phyloP scores from a whole-genome alignment of 2,329 filamentous ascomycete genomes.

The Fusarium miscanthi region DNA sequence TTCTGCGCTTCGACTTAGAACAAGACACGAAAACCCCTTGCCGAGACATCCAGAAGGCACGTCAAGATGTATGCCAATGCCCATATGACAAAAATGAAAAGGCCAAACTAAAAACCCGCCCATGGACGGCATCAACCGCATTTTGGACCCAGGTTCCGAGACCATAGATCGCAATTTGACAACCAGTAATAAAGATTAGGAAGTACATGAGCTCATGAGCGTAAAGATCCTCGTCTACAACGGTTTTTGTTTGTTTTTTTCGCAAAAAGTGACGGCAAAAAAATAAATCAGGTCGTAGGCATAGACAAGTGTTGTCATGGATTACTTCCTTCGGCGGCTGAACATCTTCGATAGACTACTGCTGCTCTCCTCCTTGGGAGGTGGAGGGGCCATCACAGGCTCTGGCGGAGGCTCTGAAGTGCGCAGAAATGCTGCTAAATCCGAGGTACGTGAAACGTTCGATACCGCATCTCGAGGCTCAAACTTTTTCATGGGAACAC shows the following conservation, averaged over 20 bases:
- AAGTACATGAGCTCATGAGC: constrained; percentile 45
- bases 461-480: constrained; percentile 65
- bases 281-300: constrained; percentile 31
- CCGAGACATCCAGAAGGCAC: constrained; percentile 24
- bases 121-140: constrained; percentile 3
- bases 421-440: constrained; percentile 78
- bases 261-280: constrained; percentile 5
- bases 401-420: constrained; percentile 72
- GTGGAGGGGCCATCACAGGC: constrained; percentile 41
- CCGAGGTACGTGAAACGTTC: constrained; percentile 68
- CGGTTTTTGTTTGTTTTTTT: not conserved
- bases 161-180: constrained; percentile 7
- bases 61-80: constrained; percentile 15
- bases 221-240: constrained; percentile 38
- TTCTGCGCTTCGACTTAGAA: not conserved
- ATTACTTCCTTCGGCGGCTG: constrained; percentile 61
- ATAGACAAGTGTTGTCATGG: constrained; percentile 42
- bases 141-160: constrained; percentile 2
- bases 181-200: constrained; percentile 42
- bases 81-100: constrained; percentile 25
- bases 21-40: not conserved
- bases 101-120: constrained; percentile 17
- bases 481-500: constrained; percentile 67
- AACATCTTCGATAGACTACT: constrained; percentile 61
- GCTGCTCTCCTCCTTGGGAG: constrained; percentile 52